phyloP scores from a whole-genome alignment of 192 early-diverging fungal genomes.

The Coemansia sp. region DNA sequence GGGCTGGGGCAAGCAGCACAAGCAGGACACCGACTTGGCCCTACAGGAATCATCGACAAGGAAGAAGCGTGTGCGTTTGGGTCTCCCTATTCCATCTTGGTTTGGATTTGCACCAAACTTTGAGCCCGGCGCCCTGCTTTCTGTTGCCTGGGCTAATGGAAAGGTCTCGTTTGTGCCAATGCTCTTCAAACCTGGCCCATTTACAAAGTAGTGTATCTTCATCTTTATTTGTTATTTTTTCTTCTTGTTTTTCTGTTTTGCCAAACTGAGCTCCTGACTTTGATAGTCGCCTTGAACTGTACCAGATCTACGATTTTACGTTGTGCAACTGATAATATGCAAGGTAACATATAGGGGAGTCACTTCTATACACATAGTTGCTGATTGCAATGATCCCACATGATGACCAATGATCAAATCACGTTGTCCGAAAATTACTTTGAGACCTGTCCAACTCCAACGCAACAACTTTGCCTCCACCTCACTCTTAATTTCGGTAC shows the following conservation, averaged over 20 bases:
- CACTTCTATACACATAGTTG: too few species aligned
- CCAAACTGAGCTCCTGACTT: too few species aligned
- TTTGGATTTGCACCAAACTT: constrained; percentile 51
- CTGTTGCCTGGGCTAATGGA: constrained; percentile 59
- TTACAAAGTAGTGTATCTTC: constrained; percentile 10
- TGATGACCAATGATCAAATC: background rate
- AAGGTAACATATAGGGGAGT: too few species aligned
- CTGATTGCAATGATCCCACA: too few species aligned
- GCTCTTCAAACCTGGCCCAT: constrained; percentile 26
- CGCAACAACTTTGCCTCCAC: background rate
- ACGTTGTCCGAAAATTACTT: background rate
- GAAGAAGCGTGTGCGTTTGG: constrained; percentile 49
- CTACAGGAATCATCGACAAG: background rate
- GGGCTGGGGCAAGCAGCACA: constrained; percentile 42
- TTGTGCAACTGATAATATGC: too few species aligned
- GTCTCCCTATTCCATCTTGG: constrained; percentile 48
- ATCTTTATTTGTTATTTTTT: too few species aligned
- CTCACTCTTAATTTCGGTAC: background rate
- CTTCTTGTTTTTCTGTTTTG: too few species aligned
- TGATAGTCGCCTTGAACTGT: too few species aligned
- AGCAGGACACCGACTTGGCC: background rate
- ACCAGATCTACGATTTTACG: too few species aligned
- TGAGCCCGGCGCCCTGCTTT: constrained; percentile 48
- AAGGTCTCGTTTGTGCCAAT: constrained; percentile 55
- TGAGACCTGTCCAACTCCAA: background rate